These are phyloP conservation scores for Chrysopogon serrulatus DNA, from an alignment of 176 grass and related monocot genomes.

Conservation along the genomic window DNA sequence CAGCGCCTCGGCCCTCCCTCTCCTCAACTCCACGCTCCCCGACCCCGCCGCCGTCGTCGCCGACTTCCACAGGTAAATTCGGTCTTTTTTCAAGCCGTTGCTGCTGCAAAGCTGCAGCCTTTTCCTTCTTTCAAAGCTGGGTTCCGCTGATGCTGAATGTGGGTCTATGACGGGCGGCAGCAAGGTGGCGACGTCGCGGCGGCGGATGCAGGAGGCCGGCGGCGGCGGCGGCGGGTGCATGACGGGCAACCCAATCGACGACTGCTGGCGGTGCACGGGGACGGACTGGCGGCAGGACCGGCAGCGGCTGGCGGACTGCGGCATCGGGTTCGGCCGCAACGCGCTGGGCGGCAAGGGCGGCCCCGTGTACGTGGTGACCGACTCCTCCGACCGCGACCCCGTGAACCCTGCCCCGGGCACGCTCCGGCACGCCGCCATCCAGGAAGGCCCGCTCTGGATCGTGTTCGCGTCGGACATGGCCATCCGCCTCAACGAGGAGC, in stretches of 20 bases:
- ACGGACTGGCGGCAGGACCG: slow-evolving; percentile 75
- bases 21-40: slow-evolving; percentile 30
- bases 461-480: slow-evolving; percentile 77
- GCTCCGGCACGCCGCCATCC: slow-evolving; percentile 81
- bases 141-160: neutral
- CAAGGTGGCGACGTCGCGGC: slow-evolving; percentile 41
- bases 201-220: slow-evolving; percentile 39
- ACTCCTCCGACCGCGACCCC: slow-evolving; percentile 72
- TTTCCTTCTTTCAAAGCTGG: neutral
- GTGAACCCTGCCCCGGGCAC: slow-evolving; percentile 72
- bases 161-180: slow-evolving; percentile 7
- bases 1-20: neutral
- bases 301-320: slow-evolving; percentile 76
- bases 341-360: slow-evolving; percentile 88
- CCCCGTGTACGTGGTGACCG: slow-evolving; percentile 70
- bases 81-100: neutral
- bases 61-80: slow-evolving; percentile 50
- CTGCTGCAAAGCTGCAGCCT: neutral
- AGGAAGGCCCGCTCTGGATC: slow-evolving; percentile 96
- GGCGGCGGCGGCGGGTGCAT: slow-evolving; percentile 36
- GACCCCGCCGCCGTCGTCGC: slow-evolving; percentile 58
- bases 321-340: slow-evolving; percentile 77
- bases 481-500: slow-evolving; percentile 81
- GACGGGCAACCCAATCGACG: slow-evolving; percentile 85
- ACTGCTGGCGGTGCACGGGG: slow-evolving; percentile 85